Percentiles rank a stretch among this genome's conserved stretches.
These are phyloP conservation scores for Chloropicon primus DNA, from an alignment of 139 green algal genomes.

Conservation along the genomic window DNA sequence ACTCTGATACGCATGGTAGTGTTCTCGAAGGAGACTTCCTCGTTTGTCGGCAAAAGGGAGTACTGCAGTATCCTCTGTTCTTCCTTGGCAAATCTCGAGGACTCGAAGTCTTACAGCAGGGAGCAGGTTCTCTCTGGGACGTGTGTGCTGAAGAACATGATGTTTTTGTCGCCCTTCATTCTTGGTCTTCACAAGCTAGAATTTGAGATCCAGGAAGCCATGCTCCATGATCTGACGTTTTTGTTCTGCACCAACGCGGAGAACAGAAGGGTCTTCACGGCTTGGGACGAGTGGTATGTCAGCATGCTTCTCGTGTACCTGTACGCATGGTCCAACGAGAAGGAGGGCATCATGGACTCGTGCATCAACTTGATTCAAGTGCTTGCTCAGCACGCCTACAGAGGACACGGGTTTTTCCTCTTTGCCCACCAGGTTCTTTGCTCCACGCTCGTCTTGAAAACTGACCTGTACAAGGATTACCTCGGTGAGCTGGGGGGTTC, in stretches of 20 bases:
- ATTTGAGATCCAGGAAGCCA: neutral
- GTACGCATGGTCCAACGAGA: neutral
- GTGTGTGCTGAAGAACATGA: neutral
- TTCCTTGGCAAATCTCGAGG: neutral
- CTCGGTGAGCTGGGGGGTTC: neutral
- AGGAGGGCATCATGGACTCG: neutral
- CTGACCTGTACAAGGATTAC: neutral
- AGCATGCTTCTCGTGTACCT: neutral
- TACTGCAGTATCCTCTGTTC: neutral
- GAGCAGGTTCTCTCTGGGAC: neutral
- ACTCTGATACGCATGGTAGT: neutral
- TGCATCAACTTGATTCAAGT: neutral
- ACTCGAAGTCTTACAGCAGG: neutral
- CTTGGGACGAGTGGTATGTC: neutral
- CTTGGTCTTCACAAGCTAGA: neutral
- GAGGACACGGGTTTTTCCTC: neutral
- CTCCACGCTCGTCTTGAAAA: neutral
- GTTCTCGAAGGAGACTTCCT: neutral
- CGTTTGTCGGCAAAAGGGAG: neutral
- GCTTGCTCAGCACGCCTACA: neutral
- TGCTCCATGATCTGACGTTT: neutral
- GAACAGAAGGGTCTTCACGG: neutral
- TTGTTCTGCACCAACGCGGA: neutral
- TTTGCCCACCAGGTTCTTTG: neutral
- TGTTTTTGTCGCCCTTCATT: neutral